Conservation (phyloP, 2,329 filamentous ascomycete genomes). For the Trichoderma harzianum region DNA sequence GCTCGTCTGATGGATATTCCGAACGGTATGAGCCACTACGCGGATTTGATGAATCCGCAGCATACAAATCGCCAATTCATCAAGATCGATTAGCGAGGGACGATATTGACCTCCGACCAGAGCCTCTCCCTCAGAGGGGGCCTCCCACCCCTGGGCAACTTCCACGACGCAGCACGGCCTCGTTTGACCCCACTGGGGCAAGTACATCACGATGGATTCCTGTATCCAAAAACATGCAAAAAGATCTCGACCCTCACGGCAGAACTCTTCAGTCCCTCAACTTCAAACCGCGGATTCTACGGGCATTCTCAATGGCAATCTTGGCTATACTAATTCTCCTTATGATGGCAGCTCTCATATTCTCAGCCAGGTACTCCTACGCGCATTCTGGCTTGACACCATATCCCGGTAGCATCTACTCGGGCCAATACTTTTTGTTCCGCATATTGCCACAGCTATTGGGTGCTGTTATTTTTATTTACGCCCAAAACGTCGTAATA, state of each 20-base stretch:
- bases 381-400: slow-evolving; percentile 61
- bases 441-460: slow-evolving; percentile 79
- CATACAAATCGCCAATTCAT: background rate
- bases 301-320: slow-evolving; percentile 59
- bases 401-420: slow-evolving; percentile 65
- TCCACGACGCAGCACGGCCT: slow-evolving; percentile 2
- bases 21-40: slow-evolving; percentile 30
- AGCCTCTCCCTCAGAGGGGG: background rate
- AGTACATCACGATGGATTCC: slow-evolving; percentile 30
- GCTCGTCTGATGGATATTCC: slow-evolving; percentile 32
- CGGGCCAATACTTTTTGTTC: slow-evolving; percentile 78
- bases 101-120: background rate
- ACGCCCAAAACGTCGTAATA: slow-evolving; percentile 69
- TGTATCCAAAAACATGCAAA: slow-evolving; percentile 33
- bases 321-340: slow-evolving; percentile 61
- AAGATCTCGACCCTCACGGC: slow-evolving; percentile 38
- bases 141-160: background rate
- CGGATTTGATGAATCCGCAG: slow-evolving; percentile 19
- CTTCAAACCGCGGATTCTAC: slow-evolving; percentile 69
- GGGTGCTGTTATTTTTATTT: slow-evolving; percentile 68
- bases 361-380: slow-evolving; percentile 67
- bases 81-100: background rate
- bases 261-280: slow-evolving; percentile 51
- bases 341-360: slow-evolving; percentile 70
- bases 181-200: slow-evolving; percentile 5